Conservation (phyloP, 192 early-diverging fungal genomes). For the Martensiomyces pterosporus region DNA sequence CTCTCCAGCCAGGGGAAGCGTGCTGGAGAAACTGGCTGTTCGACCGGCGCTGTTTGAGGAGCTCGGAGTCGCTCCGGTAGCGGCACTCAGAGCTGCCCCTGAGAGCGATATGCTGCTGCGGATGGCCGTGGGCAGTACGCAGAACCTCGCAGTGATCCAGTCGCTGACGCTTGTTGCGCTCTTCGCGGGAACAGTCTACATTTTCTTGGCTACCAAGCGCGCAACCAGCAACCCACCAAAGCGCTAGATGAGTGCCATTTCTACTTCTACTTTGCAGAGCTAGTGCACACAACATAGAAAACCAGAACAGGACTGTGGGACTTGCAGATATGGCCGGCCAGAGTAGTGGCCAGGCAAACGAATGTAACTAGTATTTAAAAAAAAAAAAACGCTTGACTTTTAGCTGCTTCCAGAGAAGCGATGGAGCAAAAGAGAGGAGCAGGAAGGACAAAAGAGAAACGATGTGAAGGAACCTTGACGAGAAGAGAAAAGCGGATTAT, state of each 20-base stretch:
- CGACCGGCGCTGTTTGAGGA: constrained; percentile 37
- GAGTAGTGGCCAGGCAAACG: too few species aligned
- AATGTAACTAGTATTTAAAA: too few species aligned
- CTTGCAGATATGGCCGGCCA: too few species aligned
- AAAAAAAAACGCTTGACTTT: too few species aligned
- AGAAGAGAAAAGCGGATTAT: too few species aligned
- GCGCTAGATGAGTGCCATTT: too few species aligned
- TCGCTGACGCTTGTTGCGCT: constrained; percentile 16
- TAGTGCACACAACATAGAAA: constrained; percentile 3
- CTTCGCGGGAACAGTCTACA: constrained; percentile 16
- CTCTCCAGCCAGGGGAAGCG: neutral
- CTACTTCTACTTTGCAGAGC: too few species aligned
- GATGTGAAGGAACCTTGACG: too few species aligned
- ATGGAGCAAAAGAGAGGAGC: too few species aligned
- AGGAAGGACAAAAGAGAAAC: too few species aligned
- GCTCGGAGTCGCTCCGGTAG: constrained; percentile 23
- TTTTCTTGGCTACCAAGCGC: constrained; percentile 2
- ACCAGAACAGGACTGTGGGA: neutral
- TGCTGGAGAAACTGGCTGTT: constrained; percentile 16
- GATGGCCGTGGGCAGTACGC: constrained; percentile 27
- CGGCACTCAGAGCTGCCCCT: constrained; percentile 12
- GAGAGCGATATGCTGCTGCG: constrained; percentile 35
- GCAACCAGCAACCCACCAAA: too few species aligned
- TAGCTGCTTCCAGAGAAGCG: too few species aligned
- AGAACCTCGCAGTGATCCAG: constrained; percentile 15